phyloP scores from a whole-genome alignment of 148 eudicot species.

The Vaccinium vitisidaea region DNA sequence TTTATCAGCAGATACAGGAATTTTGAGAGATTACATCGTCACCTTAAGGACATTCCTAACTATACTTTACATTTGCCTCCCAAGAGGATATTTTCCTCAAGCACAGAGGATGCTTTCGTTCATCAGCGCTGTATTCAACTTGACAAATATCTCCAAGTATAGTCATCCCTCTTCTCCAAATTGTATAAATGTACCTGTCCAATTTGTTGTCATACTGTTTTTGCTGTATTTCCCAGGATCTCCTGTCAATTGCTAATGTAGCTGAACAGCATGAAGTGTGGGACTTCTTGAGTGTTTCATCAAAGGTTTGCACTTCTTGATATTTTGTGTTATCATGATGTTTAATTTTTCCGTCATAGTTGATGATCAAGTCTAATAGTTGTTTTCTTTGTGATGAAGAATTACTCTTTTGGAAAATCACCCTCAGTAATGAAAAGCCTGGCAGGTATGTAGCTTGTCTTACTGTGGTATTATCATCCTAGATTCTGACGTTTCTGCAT shows the following conservation, averaged over 20 bases:
- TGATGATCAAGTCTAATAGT: neutral
- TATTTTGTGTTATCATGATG: neutral
- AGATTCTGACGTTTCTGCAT: neutral
- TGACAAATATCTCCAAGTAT: conserved; percentile 90
- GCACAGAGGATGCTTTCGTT: conserved; percentile 98
- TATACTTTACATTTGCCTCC: conserved; percentile 95
- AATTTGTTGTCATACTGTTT: conserved; percentile 9
- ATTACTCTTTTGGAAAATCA: conserved; percentile 89
- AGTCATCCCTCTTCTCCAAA: conserved; percentile 12
- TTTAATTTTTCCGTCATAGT: neutral
- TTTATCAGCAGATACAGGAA: conserved; percentile 71
- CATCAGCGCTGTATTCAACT: conserved; percentile 98
- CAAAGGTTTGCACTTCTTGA: conserved; percentile 59
- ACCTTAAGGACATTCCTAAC: conserved; percentile 93
- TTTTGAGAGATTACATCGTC: conserved; percentile 92
- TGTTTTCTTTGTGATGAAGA: conserved; percentile 47
- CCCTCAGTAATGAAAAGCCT: conserved; percentile 90
- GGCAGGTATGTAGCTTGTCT: conserved; percentile 56
- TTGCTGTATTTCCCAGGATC: conserved; percentile 58
- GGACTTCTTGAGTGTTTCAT: conserved; percentile 91
- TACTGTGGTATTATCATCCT: neutral
- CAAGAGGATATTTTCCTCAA: conserved; percentile 96
- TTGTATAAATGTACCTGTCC: neutral
- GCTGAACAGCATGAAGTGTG: conserved; percentile 99
- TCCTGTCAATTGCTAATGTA: conserved; percentile 92